These are phyloP conservation scores for Bondarzewia mesenterica DNA, from an alignment of 1,284 basidiomycete genomes.

Conservation along the genomic window DNA sequence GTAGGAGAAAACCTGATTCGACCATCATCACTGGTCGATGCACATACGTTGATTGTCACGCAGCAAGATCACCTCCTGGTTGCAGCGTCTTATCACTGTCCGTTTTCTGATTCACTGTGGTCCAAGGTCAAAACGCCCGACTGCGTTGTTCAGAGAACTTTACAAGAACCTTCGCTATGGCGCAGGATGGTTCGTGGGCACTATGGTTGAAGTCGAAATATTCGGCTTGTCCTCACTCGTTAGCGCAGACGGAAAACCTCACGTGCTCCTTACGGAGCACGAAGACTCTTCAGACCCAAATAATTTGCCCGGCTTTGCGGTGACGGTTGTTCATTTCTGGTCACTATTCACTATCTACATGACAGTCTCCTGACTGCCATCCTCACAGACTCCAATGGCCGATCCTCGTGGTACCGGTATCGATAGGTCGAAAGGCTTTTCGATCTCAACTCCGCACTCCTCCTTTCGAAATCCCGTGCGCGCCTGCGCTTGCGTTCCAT, in stretches of 20 bases:
- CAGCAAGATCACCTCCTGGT: constrained; percentile 6
- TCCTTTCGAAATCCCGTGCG: too few relatives aligned
- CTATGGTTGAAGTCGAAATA: constrained; percentile 7
- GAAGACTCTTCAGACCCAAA: constrained; percentile 6
- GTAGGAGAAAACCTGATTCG: constrained; percentile 5
- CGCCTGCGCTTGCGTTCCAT: too few relatives aligned
- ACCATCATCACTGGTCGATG: too few relatives aligned
- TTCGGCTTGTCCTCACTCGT: constrained; percentile 8
- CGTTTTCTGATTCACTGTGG: constrained; percentile 1
- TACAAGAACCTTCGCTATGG: constrained; percentile 8
- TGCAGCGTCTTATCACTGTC: not conserved
- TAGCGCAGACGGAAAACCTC: constrained; percentile 1
- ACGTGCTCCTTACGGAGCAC: not conserved
- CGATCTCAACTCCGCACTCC: too few relatives aligned
- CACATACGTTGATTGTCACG: too few relatives aligned
- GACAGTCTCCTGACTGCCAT: too few relatives aligned
- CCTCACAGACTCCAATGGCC: too few relatives aligned
- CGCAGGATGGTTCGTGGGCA: constrained; percentile 9
- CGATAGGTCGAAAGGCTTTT: too few relatives aligned
- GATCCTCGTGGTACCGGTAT: too few relatives aligned
- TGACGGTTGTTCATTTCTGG: constrained; percentile 8
- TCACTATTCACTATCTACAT: too few relatives aligned
- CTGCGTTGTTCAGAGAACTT: constrained; percentile 5
- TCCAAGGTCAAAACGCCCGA: constrained; percentile 6
- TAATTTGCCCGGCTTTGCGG: constrained; percentile 12